Evolutionary conservation across 1,139 yeast species (phyloP), one percentile per base, ranked within the genome.

Genomic region (Protomyces gravidus): DNA sequence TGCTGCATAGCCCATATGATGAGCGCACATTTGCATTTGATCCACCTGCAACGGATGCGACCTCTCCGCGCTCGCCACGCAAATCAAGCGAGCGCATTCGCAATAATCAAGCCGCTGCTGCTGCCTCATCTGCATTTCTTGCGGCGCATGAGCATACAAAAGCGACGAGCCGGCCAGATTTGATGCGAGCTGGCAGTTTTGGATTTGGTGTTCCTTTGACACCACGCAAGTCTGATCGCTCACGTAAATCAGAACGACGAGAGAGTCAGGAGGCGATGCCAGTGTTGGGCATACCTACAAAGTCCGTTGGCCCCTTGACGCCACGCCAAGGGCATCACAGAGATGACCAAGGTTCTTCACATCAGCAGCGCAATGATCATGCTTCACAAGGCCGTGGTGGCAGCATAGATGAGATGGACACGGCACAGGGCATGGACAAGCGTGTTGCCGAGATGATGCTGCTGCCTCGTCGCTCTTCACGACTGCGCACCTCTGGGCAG

Each of bases 131-230:
- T 15, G 42, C 42, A 3, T 36, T 36, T 7, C 42, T 36, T 17
- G 42, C 42, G 19, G 42, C 42, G 47, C 50, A 45, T 17, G 15
- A 28, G 13, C 50, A 53, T 5, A 23, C 36, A 2, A n/a, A 11
- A 9, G 30, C 27, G 17, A 42, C 21, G 13, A 40, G 30, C 23
- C 45, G 58, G 15, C 51, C 58, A 11, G 58, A 53, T 26, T 30
- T 53, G 25, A 23, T 53, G 46, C 47, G 48, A 13, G 50, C 33
- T 28, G 58, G 58, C 21, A 45, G 51, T 13, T 53, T 53, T 26
- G 58, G 58, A 11, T 53, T 53, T 32, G 58, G 58, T 15, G 58
- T 53, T 6, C 58, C 58, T n/a, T 21, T 53, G 42, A 53, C 58
- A 17, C 58, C 58, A 3, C 51, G 51, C n/a, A 53, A 53, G 28